phyloP scores from a whole-genome alignment of 2,329 filamentous ascomycete genomes.

The Penicillium sp. region DNA sequence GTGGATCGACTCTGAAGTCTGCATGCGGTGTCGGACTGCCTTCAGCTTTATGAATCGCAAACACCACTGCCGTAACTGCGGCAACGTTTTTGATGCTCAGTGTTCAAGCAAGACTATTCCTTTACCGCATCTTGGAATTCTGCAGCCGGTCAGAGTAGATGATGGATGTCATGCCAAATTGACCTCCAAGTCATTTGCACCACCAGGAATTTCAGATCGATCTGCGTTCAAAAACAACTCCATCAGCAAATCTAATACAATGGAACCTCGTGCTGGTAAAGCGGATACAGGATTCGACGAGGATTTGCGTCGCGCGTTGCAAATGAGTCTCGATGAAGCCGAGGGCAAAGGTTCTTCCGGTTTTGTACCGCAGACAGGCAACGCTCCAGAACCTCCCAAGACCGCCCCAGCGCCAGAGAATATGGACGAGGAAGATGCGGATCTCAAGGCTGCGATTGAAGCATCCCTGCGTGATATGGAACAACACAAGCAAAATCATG shows the following conservation, averaged over 20 bases:
- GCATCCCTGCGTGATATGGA: constrained; percentile 96
- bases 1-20: constrained; percentile 97
- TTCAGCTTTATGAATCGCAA: constrained; percentile 99
- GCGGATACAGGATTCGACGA: constrained; percentile 92
- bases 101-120: constrained; percentile 88
- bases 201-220: constrained; percentile 42
- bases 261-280: constrained; percentile 87
- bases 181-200: constrained; percentile 63
- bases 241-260: constrained; percentile 66
- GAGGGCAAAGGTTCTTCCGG: constrained; percentile 68
- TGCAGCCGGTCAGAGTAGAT: constrained; percentile 87
- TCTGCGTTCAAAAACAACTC: constrained; percentile 48
- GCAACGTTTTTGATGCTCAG: constrained; percentile 93
- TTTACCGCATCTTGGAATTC: constrained; percentile 87
- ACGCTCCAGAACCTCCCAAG: constrained; percentile 39
- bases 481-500: constrained; percentile 90
- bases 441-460: constrained; percentile 90
- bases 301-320: constrained; percentile 85
- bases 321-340: constrained; percentile 96
- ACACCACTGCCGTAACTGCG: constrained; percentile 96
- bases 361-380: constrained; percentile 65
- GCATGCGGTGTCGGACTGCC: constrained; percentile 91
- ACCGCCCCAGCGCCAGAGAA: constrained; percentile 41
- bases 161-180: constrained; percentile 92
- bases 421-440: constrained; percentile 79